phyloP scores from a whole-genome alignment of 2,329 filamentous ascomycete genomes.

The Venturia effusa region DNA sequence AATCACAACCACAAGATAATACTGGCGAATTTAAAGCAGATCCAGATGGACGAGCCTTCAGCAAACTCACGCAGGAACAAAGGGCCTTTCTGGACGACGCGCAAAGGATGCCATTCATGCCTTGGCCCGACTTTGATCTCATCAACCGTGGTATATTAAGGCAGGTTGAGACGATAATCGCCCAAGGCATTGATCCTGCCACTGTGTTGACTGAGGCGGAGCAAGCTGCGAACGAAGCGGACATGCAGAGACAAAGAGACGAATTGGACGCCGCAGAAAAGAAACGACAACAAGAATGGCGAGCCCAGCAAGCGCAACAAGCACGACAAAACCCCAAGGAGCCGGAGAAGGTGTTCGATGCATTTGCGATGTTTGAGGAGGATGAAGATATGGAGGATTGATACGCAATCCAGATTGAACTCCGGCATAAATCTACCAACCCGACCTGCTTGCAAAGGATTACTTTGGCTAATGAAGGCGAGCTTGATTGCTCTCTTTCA shows the following conservation, averaged over 20 bases:
- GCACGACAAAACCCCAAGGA: not conserved
- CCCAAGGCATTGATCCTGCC: conserved; percentile 50
- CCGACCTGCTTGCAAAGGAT: too few relatives aligned
- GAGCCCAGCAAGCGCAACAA: not conserved
- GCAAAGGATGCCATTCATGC: conserved; percentile 51
- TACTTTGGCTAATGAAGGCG: too few relatives aligned
- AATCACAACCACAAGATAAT: not conserved
- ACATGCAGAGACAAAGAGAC: conserved; percentile 22
- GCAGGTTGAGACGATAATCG: conserved; percentile 46
- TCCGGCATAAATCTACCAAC: not conserved
- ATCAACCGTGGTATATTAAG: conserved; percentile 61
- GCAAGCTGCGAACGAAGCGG: conserved; percentile 32
- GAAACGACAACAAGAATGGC: conserved; percentile 17
- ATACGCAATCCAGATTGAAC: not conserved
- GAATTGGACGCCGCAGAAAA: conserved; percentile 24
- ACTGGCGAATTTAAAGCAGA: conserved; percentile 14
- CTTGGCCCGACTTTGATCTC: conserved; percentile 64
- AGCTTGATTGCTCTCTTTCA: not conserved
- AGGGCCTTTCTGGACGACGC: conserved; percentile 40
- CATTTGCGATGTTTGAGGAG: not conserved
- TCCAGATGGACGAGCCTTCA: conserved; percentile 15
- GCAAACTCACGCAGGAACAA: conserved; percentile 24
- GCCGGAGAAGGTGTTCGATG: not conserved
- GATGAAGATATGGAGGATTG: conserved; percentile 2
- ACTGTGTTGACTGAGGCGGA: conserved; percentile 33